Conservation (phyloP, 2,329 filamentous ascomycete species). For the Epichloe uncinata region DNA sequence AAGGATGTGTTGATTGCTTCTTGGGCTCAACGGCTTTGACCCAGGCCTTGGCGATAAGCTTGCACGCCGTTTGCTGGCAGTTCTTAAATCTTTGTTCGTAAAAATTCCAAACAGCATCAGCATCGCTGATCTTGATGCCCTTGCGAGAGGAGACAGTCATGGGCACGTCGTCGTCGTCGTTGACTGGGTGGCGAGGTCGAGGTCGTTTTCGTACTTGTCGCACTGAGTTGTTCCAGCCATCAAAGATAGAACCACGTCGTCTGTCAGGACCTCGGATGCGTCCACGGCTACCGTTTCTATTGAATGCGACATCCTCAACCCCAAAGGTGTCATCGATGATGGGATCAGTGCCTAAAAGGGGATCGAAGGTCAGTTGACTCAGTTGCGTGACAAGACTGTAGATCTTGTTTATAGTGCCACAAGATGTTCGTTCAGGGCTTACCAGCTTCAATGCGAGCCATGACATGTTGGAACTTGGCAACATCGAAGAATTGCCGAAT, state of each 20-base stretch:
- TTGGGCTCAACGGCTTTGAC: conserved; percentile 64
- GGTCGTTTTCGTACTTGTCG: conserved; percentile 17
- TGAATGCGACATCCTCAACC: conserved; percentile 14
- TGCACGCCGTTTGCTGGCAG: conserved; percentile 59
- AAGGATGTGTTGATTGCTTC: conserved; percentile 63
- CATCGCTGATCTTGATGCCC: conserved; percentile 39
- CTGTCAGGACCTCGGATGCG: conserved; percentile 17
- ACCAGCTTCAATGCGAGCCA: conserved; percentile 27
- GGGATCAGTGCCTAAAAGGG: conserved; percentile 17
- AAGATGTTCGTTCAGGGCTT: conserved; percentile 8
- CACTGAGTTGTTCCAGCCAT: conserved; percentile 19
- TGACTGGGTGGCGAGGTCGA: conserved; percentile 22
- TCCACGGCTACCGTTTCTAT: conserved; percentile 13
- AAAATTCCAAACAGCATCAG: conserved; percentile 41
- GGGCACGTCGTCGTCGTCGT: conserved; percentile 28
- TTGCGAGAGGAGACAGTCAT: conserved; percentile 27
- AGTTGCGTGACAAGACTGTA: not conserved
- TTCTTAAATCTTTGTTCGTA: conserved; percentile 49
- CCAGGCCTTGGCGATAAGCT: conserved; percentile 62
- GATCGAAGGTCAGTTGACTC: not conserved
- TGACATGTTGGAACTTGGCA: conserved; percentile 27
- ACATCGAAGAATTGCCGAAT: conserved; percentile 33
- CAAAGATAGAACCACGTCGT: conserved; percentile 19
- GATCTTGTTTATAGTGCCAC: not conserved
- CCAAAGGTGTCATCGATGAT: conserved; percentile 20